phyloP scores from a whole-genome alignment of 495 filamentous ascomycete genomes.

The Thermochaetoides thermophila region DNA sequence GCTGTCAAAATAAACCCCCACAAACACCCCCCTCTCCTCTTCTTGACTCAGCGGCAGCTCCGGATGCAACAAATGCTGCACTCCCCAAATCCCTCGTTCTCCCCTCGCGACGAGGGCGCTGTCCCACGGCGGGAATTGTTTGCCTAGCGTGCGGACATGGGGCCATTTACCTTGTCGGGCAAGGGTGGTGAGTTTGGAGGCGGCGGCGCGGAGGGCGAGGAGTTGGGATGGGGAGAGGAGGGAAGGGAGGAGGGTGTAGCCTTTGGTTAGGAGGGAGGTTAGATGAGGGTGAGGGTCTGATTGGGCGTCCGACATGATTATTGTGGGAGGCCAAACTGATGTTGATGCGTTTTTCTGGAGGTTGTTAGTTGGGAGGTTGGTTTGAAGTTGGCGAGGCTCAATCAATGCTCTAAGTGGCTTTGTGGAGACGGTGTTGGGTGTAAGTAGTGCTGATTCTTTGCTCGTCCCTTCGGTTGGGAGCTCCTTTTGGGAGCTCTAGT shows the following conservation, averaged over 20 bases:
- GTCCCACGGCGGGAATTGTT: conserved; percentile 76
- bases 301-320: too few relatives aligned
- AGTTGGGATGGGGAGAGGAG: conserved; percentile 18
- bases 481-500: too few relatives aligned
- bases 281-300: conserved; percentile 13
- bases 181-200: conserved; percentile 34
- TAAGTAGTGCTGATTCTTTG: too few relatives aligned
- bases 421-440: too few relatives aligned
- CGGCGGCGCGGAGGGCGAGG: conserved; percentile 36
- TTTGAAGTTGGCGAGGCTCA: too few relatives aligned
- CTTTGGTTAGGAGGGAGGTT: conserved; percentile 15
- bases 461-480: too few relatives aligned
- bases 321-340: too few relatives aligned
- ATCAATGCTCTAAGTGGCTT: too few relatives aligned
- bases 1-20: conserved; percentile 48
- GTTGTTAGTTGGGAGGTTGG: too few relatives aligned
- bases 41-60: conserved; percentile 24
- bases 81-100: conserved; percentile 67
- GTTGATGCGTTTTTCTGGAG: too few relatives aligned
- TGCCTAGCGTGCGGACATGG: conserved; percentile 65
- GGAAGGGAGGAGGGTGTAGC: conserved; percentile 25
- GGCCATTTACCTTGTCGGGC: conserved; percentile 56
- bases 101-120: conserved; percentile 12
- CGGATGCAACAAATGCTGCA: conserved; percentile 71
- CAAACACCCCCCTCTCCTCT: conserved; percentile 38